Base-by-base conservation (phyloP, 192 early-diverging fungal species). In the Coemansia sp. region DNA sequence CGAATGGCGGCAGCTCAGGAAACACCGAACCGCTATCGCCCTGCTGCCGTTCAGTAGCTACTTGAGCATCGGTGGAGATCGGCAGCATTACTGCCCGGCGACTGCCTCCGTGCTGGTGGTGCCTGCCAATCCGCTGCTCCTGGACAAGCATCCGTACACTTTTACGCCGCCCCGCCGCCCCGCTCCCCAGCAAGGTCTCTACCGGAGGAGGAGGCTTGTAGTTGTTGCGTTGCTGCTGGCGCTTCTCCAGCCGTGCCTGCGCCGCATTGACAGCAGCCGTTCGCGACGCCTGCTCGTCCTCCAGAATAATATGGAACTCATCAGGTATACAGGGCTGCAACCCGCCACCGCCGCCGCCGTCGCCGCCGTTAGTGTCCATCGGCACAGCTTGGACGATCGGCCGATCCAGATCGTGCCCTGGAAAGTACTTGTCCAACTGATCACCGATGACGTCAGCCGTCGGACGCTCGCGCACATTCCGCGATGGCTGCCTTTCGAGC, bases 351-450 rank as follows among this genome's bases (percentile, higher is more conserved):
- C 14, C 74, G 17, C 45, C 64, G 27, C n/a, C n/a, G n/a, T n/a
- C n/a, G n/a, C n/a, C n/a, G n/a, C n/a, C n/a, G n/a, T n/a, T n/a
- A n/a, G n/a, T n/a, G n/a, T 66, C 65, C 7, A 76, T 57, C 0
- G 70, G 62, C 41, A 82, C 66, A 6, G 72, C 53, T 65, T 86
- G 85, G 17, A 87, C 77, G 50, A 90, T 88, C n/a, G 83, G 86
- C 45, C 82, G 76, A 59, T 92, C 90, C 45, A 92, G 65, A 57
- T 92, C 88, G 44, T 90, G 87, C n/a, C 76, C 84, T 25, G 88
- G 89, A 61, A 92, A 87, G 61, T 86, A 92, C 61, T 84, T 74
- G 38, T 88, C 88, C 52, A 90, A 73, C 57, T 90, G 82, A 45
- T 88, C 82, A 23, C 80, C 82, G 50, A 92, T 82, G 37, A 83